These are phyloP conservation scores for Tulasnella sp. DNA, from an alignment of 768 basidiomycete species.

Conservation along the genomic window DNA sequence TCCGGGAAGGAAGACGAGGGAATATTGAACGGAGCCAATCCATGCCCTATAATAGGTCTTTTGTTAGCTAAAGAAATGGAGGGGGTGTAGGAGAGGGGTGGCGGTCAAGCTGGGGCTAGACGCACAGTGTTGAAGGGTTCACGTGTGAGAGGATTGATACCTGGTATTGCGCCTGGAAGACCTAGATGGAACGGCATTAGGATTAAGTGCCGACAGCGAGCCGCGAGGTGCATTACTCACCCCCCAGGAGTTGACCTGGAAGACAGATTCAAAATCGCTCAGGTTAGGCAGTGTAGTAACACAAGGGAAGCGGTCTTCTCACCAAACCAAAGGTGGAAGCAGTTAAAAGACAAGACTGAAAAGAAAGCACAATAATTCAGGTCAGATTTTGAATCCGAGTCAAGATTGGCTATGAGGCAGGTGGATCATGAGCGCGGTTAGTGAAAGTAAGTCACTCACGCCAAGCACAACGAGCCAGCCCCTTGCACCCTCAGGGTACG, in stretches of 20 bases:
- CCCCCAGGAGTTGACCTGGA: constrained; percentile 12
- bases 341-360: constrained; percentile 1
- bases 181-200: neutral
- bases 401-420: no score
- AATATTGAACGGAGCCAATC: constrained; percentile 19
- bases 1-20: constrained; percentile 25
- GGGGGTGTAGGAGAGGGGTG: neutral
- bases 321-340: constrained; percentile 8
- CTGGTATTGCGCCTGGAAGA: constrained; percentile 14
- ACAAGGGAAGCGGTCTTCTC: neutral
- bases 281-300: neutral
- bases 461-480: constrained; percentile 11
- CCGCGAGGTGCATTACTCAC: neutral
- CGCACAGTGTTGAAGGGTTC: constrained; percentile 14
- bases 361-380: neutral
- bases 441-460: neutral
- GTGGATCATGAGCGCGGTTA: neutral
- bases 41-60: neutral
- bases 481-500: constrained; percentile 9
- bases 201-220: neutral
- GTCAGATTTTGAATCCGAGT: no score
- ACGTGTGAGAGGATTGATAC: neutral
- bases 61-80: neutral
- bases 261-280: neutral
- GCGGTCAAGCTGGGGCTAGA: no score